phyloP scores from a whole-genome alignment of 1,139 yeast genomes.

The Saccharomyces hybrid region DNA sequence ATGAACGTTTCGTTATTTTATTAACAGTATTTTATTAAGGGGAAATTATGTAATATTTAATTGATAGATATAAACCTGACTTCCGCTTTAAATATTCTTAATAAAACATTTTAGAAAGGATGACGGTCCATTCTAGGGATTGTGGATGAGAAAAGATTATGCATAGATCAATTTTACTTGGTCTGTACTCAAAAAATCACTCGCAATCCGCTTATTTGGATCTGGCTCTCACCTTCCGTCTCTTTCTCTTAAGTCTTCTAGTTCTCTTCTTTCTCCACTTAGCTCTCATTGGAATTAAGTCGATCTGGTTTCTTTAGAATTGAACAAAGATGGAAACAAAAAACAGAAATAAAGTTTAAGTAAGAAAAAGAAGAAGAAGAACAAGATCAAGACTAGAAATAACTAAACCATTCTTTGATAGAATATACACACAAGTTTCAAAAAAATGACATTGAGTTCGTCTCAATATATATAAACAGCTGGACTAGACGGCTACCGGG shows the following conservation, averaged over 20 bases:
- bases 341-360: no score
- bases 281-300: not conserved
- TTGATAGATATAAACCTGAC: not conserved
- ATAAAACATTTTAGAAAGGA: not conserved
- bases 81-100: not conserved
- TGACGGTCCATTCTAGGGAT: not conserved
- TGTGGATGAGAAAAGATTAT: not conserved
- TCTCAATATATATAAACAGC: not conserved
- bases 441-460: no score
- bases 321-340: not conserved
- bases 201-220: slow-evolving; percentile 70
- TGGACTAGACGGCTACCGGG: not conserved
- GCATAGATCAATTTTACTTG: not conserved
- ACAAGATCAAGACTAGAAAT: no score
- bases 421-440: not conserved
- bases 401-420: no score
- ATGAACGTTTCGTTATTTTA: not conserved
- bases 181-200: not conserved
- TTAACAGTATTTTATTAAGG: not conserved
- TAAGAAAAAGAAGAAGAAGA: no score
- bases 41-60: not conserved
- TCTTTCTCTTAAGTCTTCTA: slow-evolving; percentile 76
- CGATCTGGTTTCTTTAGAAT: not conserved
- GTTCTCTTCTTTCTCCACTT: slow-evolving; percentile 79
- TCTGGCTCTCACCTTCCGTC: slow-evolving; percentile 99